These are phyloP conservation scores for Primulina tabacum DNA, from an alignment of 257 asterid genomes.

Conservation along the genomic window DNA sequence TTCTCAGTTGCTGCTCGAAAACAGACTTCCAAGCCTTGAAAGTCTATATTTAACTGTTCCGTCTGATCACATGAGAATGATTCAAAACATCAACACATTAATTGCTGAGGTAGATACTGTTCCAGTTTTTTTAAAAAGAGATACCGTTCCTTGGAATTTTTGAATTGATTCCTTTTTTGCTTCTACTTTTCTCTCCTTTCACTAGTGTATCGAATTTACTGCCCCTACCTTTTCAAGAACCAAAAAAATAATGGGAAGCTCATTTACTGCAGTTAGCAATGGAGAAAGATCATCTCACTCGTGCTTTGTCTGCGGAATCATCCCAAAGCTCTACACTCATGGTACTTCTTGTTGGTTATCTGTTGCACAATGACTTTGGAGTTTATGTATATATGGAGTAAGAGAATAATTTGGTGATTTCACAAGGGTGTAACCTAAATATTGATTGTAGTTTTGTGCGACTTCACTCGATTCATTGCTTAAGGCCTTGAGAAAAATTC, in stretches of 20 bases:
- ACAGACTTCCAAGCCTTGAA: conserved; percentile 43
- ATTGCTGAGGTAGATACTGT: conserved; percentile 65
- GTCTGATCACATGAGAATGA: conserved; percentile 79
- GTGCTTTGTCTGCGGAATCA: conserved; percentile 74
- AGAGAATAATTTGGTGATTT: conserved; percentile 4
- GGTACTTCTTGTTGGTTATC: conserved; percentile 44
- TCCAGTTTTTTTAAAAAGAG: conserved; percentile 26
- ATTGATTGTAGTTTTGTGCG: neutral
- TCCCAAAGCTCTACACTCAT: conserved; percentile 62
- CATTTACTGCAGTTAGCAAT: conserved; percentile 61
- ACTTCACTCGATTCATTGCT: neutral
- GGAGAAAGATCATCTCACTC: conserved; percentile 84
- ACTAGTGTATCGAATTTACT: conserved; percentile 4
- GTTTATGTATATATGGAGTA: neutral
- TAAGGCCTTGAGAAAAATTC: neutral
- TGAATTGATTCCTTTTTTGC: conserved; percentile 1
- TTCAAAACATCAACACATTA: conserved; percentile 61
- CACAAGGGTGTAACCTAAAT: conserved; percentile 8
- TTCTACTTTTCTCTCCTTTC: conserved; percentile 11
- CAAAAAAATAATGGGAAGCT: neutral
- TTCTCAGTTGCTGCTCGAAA: conserved; percentile 48
- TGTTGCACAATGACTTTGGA: conserved; percentile 14
- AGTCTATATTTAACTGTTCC: conserved; percentile 59
- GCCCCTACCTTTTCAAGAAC: too few species aligned
- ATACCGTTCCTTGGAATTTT: conserved; percentile 26